Percentiles rank a stretch among this genome's conserved stretches.
phyloP scores from a whole-genome alignment of 495 filamentous ascomycete genomes.

The Penicillium bialowiezense region DNA sequence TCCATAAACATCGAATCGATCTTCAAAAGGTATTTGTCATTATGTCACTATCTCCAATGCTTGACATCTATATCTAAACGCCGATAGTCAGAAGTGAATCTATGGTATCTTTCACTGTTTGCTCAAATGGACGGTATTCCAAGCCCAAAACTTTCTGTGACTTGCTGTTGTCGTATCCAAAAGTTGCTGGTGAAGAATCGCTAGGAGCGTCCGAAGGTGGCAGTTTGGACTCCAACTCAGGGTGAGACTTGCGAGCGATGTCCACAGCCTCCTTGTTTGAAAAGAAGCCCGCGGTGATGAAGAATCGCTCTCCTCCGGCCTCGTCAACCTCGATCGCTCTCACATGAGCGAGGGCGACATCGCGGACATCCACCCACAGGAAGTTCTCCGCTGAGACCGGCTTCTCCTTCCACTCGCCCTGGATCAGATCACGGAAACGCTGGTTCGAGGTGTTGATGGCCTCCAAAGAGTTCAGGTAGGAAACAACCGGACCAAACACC shows the following conservation, averaged over 20 bases:
- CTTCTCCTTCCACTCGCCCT: conserved; percentile 63
- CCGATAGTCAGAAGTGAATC: conserved; percentile 51
- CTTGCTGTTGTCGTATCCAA: conserved; percentile 50
- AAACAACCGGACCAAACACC: conserved; percentile 69
- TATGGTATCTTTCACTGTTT: conserved; percentile 56
- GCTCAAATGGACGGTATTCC: conserved; percentile 50
- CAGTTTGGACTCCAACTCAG: conserved; percentile 59
- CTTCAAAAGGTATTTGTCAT: no score
- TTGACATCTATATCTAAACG: conserved; percentile 15
- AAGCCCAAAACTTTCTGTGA: conserved; percentile 58
- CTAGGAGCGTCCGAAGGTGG: conserved; percentile 46
- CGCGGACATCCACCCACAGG: conserved; percentile 67
- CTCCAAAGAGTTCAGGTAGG: conserved; percentile 64
- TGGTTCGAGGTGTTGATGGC: conserved; percentile 68
- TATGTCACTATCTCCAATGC: no score
- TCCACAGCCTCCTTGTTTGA: conserved; percentile 65
- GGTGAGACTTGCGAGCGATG: conserved; percentile 61
- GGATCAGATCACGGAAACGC: conserved; percentile 51
- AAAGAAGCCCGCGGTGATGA: conserved; percentile 61
- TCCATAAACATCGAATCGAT: not conserved
- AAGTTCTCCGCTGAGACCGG: conserved; percentile 54
- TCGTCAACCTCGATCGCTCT: conserved; percentile 64
- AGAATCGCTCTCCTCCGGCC: conserved; percentile 69
- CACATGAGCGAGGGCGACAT: conserved; percentile 71
- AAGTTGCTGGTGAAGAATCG: conserved; percentile 39